These are phyloP conservation scores for Filobasidium wieringae DNA, from an alignment of 768 basidiomycete genomes.

Conservation along the genomic window DNA sequence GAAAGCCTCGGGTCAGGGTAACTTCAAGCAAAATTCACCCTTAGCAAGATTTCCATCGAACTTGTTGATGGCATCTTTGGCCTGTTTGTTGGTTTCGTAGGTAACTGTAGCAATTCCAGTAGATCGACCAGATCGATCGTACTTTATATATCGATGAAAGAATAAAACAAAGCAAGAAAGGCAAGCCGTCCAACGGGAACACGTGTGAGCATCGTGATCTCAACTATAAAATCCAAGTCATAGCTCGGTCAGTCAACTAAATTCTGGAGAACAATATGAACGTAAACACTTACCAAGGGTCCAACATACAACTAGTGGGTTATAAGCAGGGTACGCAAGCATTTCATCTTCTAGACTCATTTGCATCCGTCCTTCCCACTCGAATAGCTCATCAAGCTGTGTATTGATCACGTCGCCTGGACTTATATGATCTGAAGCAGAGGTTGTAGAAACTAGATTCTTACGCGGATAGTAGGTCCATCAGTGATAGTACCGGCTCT, in stretches of 20 bases:
- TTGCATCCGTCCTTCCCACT: background rate
- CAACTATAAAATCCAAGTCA: background rate
- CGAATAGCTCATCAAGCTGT: no score
- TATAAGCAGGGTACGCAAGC: no score
- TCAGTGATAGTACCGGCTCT: conserved; percentile 20
- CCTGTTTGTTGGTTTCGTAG: conserved; percentile 67
- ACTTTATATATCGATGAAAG: conserved; percentile 44
- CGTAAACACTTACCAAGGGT: background rate
- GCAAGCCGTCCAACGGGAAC: background rate
- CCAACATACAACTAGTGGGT: no score
- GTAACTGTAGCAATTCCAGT: conserved; percentile 67
- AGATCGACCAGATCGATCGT: conserved; percentile 90
- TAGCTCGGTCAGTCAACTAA: background rate
- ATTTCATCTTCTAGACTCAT: background rate
- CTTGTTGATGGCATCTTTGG: conserved; percentile 68
- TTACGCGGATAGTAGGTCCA: conserved; percentile 19
- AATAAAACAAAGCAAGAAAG: background rate
- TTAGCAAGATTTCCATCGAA: conserved; percentile 79
- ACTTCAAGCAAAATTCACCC: conserved; percentile 45
- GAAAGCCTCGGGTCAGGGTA: background rate
- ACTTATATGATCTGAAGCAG: no score
- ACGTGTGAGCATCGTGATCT: conserved; percentile 8
- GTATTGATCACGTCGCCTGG: no score
- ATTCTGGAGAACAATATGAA: background rate
- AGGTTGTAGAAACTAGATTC: conserved; percentile 10